Percentiles rank a stretch among this genome's conserved stretches.
phyloP scores from a whole-genome alignment of 2,329 filamentous ascomycete species.

The Piedraia hortae region DNA sequence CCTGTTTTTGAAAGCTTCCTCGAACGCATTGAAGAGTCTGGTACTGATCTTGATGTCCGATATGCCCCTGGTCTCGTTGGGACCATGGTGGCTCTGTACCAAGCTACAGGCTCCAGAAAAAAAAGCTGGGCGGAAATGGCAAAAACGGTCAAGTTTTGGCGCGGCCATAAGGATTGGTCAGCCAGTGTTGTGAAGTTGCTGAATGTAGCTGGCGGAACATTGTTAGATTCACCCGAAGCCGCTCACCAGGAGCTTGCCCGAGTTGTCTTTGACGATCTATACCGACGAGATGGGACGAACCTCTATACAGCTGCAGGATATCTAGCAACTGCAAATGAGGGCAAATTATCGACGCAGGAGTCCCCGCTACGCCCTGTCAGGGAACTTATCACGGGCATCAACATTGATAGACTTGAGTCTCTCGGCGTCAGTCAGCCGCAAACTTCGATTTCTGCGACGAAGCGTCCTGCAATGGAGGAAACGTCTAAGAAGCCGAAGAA shows the following conservation, averaged over 20 bases:
- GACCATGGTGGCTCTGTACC: slow-evolving; percentile 52
- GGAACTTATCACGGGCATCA: slow-evolving; percentile 30
- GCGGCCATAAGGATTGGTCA: slow-evolving; percentile 24
- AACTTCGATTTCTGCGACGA: slow-evolving; percentile 11
- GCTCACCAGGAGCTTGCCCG: slow-evolving; percentile 44
- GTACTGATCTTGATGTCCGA: slow-evolving; percentile 37
- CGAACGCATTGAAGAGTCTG: slow-evolving; percentile 36
- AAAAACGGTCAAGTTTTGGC: slow-evolving; percentile 62
- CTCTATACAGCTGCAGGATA: slow-evolving; percentile 50
- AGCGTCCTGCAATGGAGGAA: slow-evolving; percentile 20
- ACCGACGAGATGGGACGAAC: slow-evolving; percentile 37
- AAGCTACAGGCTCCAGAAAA: slow-evolving; percentile 41
- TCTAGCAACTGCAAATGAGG: slow-evolving; percentile 43
- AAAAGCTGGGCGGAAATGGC: slow-evolving; percentile 47
- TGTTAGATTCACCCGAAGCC: slow-evolving; percentile 45
- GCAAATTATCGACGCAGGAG: slow-evolving; percentile 25
- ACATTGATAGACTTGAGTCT: slow-evolving; percentile 34
- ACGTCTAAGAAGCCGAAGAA: slow-evolving; percentile 28
- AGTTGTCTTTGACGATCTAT: slow-evolving; percentile 50
- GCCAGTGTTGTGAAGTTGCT: slow-evolving; percentile 33
- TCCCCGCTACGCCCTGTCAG: slow-evolving; percentile 33
- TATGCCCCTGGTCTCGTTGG: slow-evolving; percentile 69
- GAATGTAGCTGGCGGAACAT: slow-evolving; percentile 53
- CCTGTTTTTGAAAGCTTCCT: slow-evolving; percentile 52
- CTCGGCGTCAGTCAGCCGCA: slow-evolving; percentile 29